Conservation (phyloP, 2,329 filamentous ascomycete species). For the Pestalotiopsis sp. region DNA sequence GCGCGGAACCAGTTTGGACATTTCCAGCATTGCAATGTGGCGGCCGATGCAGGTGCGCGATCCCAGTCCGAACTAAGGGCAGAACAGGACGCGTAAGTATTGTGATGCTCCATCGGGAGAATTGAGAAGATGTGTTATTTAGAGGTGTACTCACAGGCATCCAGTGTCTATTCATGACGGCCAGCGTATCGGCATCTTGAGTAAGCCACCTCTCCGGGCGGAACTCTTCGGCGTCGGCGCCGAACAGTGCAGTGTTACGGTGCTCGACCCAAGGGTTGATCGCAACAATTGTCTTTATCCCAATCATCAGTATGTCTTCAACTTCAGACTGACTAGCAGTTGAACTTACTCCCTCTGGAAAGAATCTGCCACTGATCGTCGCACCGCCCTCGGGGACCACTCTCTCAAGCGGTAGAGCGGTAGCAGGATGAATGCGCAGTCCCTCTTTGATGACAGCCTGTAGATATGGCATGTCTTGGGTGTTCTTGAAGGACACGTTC, state of each 20-base stretch:
- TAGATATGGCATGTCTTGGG: constrained; percentile 45
- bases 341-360: constrained; percentile 26
- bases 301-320: too few relatives aligned
- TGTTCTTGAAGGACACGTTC: constrained; percentile 25
- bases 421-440: constrained; percentile 33
- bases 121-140: not conserved
- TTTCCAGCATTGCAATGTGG: constrained; percentile 47
- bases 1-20: constrained; percentile 43
- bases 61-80: constrained; percentile 40
- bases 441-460: constrained; percentile 58
- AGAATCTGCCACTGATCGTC: constrained; percentile 26
- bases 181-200: constrained; percentile 24
- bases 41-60: constrained; percentile 46
- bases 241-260: constrained; percentile 31
- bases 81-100: not conserved
- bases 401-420: constrained; percentile 27
- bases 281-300: constrained; percentile 31
- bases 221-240: constrained; percentile 36
- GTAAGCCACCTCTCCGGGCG: constrained; percentile 44
- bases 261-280: constrained; percentile 40
- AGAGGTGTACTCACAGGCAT: constrained; percentile 33
- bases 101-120: not conserved
- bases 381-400: constrained; percentile 28
- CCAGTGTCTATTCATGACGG: constrained; percentile 32
- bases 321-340: not conserved